Base-by-base conservation (phyloP, 106 monocot species). In the Dioscorea zingiberensis region DNA sequence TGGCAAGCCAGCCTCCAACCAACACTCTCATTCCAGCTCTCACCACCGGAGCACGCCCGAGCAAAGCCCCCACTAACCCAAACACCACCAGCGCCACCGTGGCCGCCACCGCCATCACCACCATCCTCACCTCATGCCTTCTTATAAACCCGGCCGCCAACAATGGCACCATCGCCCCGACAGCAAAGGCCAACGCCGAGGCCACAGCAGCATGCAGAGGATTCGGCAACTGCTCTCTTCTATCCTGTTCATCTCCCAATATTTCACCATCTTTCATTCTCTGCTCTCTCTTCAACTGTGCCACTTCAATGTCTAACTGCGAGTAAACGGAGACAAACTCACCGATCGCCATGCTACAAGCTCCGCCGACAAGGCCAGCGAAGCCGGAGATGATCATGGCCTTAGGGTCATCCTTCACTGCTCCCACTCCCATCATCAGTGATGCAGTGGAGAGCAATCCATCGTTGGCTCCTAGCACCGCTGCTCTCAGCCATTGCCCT, bases 271-370 rank as follows among this genome's bases (percentile, higher is more conserved):
- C 25, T 11, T n/a, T 49, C 19, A 1, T 7, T 12, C 3, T 3
- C 8, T 44, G 3, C 32, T 74, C 68, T 19, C 79, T 75, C 65
- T 73, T 60, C 65, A 72, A 16, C 47, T 84, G 79, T 5, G 78
- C 79, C 58, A 79, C 48, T 69, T 84, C 76, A 28, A 84, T 79
- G 69, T 84, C 84, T 18, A 55, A 63, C 69, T 84, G 84, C 18
- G 84, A 79, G 72, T 79, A 76, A n/a, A 84, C 84, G 1, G 84
- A 84, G 12, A 84, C 84, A 27, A 79, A 84, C 74, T 84, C 84
- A 0, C 84, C 79, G 28, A 84, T 84, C 16, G 79, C 84, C 84
- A 84, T 84, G 79, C 84, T 84, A 29, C 79, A 84, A 3, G 84
- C 84, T 1, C 84, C 84, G n/a, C 71, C 84, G 25, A 84, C 65